These are phyloP conservation scores for Apiotrichum veenhuisii DNA, from an alignment of 1,284 basidiomycete species.

Conservation along the genomic window DNA sequence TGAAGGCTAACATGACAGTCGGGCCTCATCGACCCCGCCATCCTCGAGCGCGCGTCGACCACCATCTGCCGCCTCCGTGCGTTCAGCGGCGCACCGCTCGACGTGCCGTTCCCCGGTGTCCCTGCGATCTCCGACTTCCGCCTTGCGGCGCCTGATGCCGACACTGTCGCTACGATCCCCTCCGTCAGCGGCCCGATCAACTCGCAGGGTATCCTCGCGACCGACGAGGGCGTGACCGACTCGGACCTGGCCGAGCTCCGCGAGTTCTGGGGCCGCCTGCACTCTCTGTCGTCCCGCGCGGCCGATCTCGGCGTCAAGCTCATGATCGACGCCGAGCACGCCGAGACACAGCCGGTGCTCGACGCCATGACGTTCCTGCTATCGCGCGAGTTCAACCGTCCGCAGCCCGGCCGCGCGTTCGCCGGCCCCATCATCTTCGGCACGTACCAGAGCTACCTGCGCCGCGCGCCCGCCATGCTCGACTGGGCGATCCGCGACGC, in stretches of 20 bases:
- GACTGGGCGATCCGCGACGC: constrained; percentile 66
- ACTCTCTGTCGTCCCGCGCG: constrained; percentile 60
- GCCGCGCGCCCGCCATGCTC: constrained; percentile 61
- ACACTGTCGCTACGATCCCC: constrained; percentile 17
- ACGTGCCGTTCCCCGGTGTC: constrained; percentile 63
- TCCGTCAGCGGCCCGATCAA: constrained; percentile 30
- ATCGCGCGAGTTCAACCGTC: constrained; percentile 69
- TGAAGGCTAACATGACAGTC: no score
- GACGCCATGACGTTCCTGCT: constrained; percentile 73
- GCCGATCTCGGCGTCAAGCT: constrained; percentile 54
- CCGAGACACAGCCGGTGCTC: constrained; percentile 75
- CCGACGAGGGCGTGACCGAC: constrained; percentile 39
- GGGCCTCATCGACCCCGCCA: constrained; percentile 45
- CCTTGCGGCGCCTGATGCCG: constrained; percentile 22
- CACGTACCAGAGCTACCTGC: constrained; percentile 81
- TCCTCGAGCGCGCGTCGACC: constrained; percentile 47
- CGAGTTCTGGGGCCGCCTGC: constrained; percentile 60
- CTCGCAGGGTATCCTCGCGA: constrained; percentile 29
- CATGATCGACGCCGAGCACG: constrained; percentile 76
- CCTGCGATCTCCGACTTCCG: constrained; percentile 45
- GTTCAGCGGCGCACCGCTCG: constrained; percentile 4
- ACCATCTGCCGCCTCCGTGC: constrained; percentile 46
- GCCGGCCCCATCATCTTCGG: constrained; percentile 50
- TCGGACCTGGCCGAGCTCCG: constrained; percentile 60
- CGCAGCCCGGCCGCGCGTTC: constrained; percentile 20